These are phyloP conservation scores for Camellia lanceoleosa DNA, from an alignment of 148 eudicot species.

Conservation along the genomic window DNA sequence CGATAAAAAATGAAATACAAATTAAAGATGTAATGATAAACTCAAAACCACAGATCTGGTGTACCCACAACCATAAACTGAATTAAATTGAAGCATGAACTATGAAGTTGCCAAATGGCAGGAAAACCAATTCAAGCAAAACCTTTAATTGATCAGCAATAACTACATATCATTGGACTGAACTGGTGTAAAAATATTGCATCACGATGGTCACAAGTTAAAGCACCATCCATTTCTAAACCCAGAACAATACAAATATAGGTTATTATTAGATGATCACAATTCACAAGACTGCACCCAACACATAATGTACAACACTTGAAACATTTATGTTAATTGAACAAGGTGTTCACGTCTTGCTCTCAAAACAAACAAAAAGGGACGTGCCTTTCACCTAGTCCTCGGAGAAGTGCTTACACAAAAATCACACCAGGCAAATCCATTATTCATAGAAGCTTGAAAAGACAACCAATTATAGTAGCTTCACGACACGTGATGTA, in stretches of 20 bases:
- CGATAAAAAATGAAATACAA: constrained; percentile 21
- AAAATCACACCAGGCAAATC: background rate
- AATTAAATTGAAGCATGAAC: background rate
- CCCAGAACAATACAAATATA: background rate
- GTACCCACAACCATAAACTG: too few species aligned
- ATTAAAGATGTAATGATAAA: background rate
- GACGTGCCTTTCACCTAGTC: background rate
- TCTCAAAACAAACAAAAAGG: background rate
- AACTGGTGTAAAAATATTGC: background rate
- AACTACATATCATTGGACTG: background rate
- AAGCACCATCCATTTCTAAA: background rate
- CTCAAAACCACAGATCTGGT: background rate
- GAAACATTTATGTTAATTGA: constrained; percentile 6
- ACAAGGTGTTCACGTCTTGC: background rate
- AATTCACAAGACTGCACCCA: background rate
- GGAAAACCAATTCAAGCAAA: background rate
- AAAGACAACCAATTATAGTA: background rate
- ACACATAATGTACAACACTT: background rate
- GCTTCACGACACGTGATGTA: background rate
- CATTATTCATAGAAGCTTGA: background rate
- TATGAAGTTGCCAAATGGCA: background rate
- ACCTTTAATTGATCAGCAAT: background rate
- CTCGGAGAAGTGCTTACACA: background rate
- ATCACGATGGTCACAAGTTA: background rate
- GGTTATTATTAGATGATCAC: background rate